Conservation (phyloP, 495 filamentous ascomycete genomes). For the Penicillium simplicissimum region DNA sequence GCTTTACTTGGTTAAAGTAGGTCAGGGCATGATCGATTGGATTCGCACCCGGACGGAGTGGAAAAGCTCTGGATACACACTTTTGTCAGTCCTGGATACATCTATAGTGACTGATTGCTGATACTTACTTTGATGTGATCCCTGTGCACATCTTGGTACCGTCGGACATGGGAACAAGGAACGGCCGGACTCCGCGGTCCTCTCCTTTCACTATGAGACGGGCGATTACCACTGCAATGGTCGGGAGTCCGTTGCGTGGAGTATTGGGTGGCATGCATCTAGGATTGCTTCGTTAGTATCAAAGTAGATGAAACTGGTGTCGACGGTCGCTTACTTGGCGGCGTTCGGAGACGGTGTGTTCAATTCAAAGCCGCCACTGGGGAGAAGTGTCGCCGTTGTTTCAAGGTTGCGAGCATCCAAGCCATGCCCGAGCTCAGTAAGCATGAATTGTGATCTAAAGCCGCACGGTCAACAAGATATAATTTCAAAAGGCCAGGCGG, state of each 20-base stretch:
- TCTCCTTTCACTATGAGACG: slow-evolving; percentile 30
- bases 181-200: slow-evolving; percentile 28
- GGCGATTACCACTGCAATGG: slow-evolving; percentile 32
- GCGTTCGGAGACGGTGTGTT: slow-evolving; percentile 30
- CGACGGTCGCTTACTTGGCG: slow-evolving; percentile 23
- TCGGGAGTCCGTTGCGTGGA: slow-evolving; percentile 26
- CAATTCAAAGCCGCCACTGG: slow-evolving; percentile 36
- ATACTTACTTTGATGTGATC: slow-evolving; percentile 22
- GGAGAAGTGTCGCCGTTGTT: slow-evolving; percentile 36
- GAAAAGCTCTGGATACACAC: not conserved
- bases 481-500: not conserved
- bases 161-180: slow-evolving; percentile 31
- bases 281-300: not conserved
- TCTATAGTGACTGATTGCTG: not conserved
- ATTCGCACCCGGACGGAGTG: slow-evolving; percentile 26
- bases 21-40: slow-evolving; percentile 36
- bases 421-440: slow-evolving; percentile 42
- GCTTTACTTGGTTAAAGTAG: slow-evolving; percentile 30
- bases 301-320: not conserved
- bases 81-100: not conserved
- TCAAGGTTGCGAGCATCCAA: slow-evolving; percentile 40
- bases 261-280: slow-evolving; percentile 40
- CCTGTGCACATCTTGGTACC: slow-evolving; percentile 27
- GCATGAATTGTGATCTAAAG: slow-evolving; percentile 27
- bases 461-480: not conserved